Evolutionary conservation across 108 stramenopile genomes (phyloP), one percentile per base, ranked within the genome.

Genomic region (Tribonema minus): DNA sequence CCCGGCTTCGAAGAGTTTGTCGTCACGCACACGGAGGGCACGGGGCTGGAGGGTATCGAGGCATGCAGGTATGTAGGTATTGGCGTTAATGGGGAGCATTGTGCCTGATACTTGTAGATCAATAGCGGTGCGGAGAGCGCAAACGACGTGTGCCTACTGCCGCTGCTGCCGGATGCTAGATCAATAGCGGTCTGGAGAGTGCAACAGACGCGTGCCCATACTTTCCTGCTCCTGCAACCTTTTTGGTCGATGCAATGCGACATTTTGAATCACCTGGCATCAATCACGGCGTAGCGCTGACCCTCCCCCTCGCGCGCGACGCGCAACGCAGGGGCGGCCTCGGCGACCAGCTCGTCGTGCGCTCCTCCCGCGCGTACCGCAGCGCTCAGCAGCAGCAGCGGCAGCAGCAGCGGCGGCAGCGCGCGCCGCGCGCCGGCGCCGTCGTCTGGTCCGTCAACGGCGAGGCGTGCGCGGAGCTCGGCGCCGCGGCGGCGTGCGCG

Each of bases 361-460:
- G 23, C 35, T 67, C 67, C n/a, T 36, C 67, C 4, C 3, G 4
- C 5, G 12, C 6, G 25, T 67, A 38, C 67, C 26, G 15, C 9
- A 9, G 15, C 9, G 46, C 20, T 15, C 46, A 54, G 46, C 46
- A 9, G 9, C 9, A 54, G 20, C 46, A 54, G 20, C 9, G 46
- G n/a, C 46, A 9, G 20, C 15, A 15, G 20, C 46, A 54, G 46
- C 46, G 15, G 9, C 9, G 20, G 20, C 46, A 54, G 20, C 9
- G 46, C 9, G 46, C 46, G 0, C 77, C 77, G 7, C 68, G 68
- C 3, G 28, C 35, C 2, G 77, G 77, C 5, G 77, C 77, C 0
- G 46, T 79, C 38, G 77, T 79, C 27, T 39, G 40, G 15, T 61
- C 58, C 61, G 39, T 79, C 40, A 67, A 71, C 29, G 54, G 36